Base-by-base conservation (phyloP, 306 rosid species). In the Sicyos edulis region DNA sequence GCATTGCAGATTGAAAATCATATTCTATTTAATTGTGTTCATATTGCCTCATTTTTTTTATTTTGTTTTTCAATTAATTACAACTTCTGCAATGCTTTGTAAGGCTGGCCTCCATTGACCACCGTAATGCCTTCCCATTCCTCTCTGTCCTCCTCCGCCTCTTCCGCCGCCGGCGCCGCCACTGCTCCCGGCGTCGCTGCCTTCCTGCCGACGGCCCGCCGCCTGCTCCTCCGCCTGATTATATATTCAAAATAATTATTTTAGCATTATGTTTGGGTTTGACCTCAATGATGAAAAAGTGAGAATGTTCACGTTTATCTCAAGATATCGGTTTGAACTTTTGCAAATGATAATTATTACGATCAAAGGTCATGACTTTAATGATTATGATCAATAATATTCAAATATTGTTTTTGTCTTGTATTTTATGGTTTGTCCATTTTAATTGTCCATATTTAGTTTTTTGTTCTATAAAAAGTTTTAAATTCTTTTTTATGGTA, bases 41-140 rank as follows among this genome's bases (percentile, higher is more conserved):
- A 60, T 29, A 60, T 60, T 60, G 47, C 67, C 49, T 16, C 34
- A 7, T 7, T 2, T 8, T 15, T 13, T 24, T 12, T 24, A 1
- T 12, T 12, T 24, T 26, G 13, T 60, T 29, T 15, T 60, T 62
- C 24, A 64, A 64, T 64, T 88, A 75, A 81, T 88, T 79, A 95
- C 95, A 80, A 86, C 16, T 83, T 92, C 97, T 86, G 82, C 86
- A 80, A 92, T 92, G 87, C 96, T 92, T 63, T 89, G 97, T 83
- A 92, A 86, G 51, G 95, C 89, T 81, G 97, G 97, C 81, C 85
- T 88, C 96, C 97, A 92, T 70, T 92, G 96, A 69, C 88, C 88
- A 72, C 77, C 80, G 10, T 77, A 51, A 63, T 83, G 86, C 80
- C 86, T 89, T 71, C 86, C 90, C 77, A 81, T 76, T 14, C 80